These are phyloP conservation scores for Toxoplasma gondii DNA, from an alignment of 169 alveolate genomes.

Conservation along the genomic window DNA sequence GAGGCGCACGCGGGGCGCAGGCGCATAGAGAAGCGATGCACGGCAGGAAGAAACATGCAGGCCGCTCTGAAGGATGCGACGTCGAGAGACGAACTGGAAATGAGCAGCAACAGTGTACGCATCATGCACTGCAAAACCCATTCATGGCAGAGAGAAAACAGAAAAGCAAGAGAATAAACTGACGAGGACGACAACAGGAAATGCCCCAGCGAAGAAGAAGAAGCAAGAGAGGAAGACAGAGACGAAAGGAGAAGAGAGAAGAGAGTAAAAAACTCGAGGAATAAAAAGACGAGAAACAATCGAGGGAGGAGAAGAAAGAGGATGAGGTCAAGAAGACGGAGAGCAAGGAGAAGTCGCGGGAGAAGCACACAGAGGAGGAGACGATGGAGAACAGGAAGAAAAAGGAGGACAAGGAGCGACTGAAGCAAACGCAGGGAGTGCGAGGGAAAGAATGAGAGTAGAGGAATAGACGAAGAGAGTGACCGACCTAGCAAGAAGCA, in stretches of 20 bases:
- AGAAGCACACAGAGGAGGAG: not conserved
- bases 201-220: no score
- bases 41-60: not conserved
- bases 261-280: no score
- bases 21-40: not conserved
- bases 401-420: not conserved
- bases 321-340: not conserved
- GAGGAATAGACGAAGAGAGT: not conserved
- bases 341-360: not conserved
- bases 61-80: no score
- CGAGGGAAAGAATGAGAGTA: not conserved
- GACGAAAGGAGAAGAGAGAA: no score
- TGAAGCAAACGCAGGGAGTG: not conserved
- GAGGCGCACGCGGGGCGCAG: not conserved
- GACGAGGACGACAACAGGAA: no score
- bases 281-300: no score
- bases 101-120: no score
- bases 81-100: no score
- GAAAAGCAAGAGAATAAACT: no score
- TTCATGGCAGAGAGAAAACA: no score
- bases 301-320: not conserved
- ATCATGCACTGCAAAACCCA: no score
- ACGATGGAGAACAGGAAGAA: not conserved
- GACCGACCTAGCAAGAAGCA: conserved; percentile 61
- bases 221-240: no score